Evolutionary conservation across 805 yeast species (phyloP), one percentile per base, ranked within the genome.

Genomic region (Candida coquimbonensis): DNA sequence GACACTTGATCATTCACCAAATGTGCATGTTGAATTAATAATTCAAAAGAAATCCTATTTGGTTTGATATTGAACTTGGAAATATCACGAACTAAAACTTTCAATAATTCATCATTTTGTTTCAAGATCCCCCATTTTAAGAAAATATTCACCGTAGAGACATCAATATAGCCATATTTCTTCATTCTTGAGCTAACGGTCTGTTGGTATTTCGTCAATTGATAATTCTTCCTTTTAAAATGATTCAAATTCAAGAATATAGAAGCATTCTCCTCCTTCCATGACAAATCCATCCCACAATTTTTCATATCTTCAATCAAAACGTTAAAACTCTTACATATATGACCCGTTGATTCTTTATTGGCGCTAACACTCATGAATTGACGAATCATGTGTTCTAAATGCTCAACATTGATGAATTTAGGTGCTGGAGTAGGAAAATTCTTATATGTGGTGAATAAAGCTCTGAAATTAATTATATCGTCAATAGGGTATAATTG

Each of bases 201-300:
- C 29, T 27, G 29, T 27, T 27, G 29, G 6, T 27, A 27, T 27
- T 27, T 27, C 29, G 29, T 27, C 29, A 27, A 27, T 27, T 27
- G 29, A 27, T 27, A 27, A 13, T 33, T 9, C 9, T 43, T 32
- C 9, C 36, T 26, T 14, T 37, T 40, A 9, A 33, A 21, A 17
- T 33, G 9, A 8, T 33, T 32, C 16, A 45, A 38, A 14, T 12
- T 25, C 34, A 40, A 29, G 17, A 37, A 45, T 25, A 17, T n/a
- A 11, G 38, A 21, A 11, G 42, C 40, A 26, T 45, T 45, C n/a
- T 45, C 44, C 26, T 45, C 48, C 27, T 34, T 45, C 48, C 44
- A 45, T 17, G 48, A 45, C 12, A 45, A 38, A 25, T 9, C 14
- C 48, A 45, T 26, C 3, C 31, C 36, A 4, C 35, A 24, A 13